Conservation (phyloP, 2,329 filamentous ascomycete genomes). For the Endoconidiophora laricicola region DNA sequence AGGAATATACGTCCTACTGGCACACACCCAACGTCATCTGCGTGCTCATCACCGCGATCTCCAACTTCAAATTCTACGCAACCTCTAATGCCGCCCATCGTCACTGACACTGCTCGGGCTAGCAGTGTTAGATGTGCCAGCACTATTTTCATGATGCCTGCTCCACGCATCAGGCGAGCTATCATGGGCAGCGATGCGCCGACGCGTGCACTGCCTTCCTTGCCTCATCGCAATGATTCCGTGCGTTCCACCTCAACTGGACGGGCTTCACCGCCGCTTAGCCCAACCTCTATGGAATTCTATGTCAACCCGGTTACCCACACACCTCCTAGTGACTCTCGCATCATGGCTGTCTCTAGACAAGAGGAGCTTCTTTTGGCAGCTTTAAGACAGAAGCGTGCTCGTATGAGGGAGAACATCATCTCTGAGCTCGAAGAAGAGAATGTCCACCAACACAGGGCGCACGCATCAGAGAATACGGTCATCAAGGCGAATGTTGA, state of each 20-base stretch:
- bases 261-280: constrained; percentile 33
- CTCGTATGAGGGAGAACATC: constrained; percentile 34
- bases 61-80: constrained; percentile 1
- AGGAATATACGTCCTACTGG: constrained; percentile 13
- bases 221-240: constrained; percentile 8
- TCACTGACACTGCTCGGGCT: background rate
- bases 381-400: constrained; percentile 38
- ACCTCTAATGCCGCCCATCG: constrained; percentile 4
- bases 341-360: constrained; percentile 40
- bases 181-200: constrained; percentile 4
- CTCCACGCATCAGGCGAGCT: constrained; percentile 1
- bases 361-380: constrained; percentile 43
- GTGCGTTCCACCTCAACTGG: constrained; percentile 19
- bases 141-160: constrained; percentile 5
- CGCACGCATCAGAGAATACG: constrained; percentile 2
- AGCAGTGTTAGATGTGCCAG: background rate
- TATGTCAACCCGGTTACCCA: constrained; percentile 26
- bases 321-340: constrained; percentile 23
- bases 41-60: constrained; percentile 17
- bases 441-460: constrained; percentile 1
- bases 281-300: constrained; percentile 35
- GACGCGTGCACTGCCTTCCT: constrained; percentile 9
- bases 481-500: background rate
- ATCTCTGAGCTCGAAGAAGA: constrained; percentile 26
- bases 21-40: constrained; percentile 11